Base-by-base conservation (phyloP, 1,139 yeast species). In the Lodderomyces beijingensis region DNA sequence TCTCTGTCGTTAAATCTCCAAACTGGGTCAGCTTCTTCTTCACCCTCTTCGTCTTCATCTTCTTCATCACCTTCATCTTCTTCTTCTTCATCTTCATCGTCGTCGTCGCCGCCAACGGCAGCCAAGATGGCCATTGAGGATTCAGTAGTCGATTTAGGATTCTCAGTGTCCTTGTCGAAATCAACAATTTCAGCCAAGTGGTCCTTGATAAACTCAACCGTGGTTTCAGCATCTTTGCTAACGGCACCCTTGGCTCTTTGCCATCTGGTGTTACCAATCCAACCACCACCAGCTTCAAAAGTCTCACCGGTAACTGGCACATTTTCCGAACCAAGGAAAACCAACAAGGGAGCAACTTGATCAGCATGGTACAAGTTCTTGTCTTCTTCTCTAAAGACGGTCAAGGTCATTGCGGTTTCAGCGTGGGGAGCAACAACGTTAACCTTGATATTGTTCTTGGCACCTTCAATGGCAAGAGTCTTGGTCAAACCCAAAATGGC, bases 381-480 rank as follows among this genome's bases (percentile, higher is more conserved):
- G 59, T 89, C 97, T 35, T 67, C 66, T 40, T 81, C 83, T 35
- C 79, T 74, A 65, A 89, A 86, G 34, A 91, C 77, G 7, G 95
- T 82, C 54, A 77, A 74, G 21, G 97, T 91, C 98, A 91, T 91
- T 42, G 94, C 91, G 32, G 98, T 89, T 55, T 89, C 96, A 28
- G 97, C 97, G 57, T 89, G 96, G 39, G 98, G 98, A 30, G 97
- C 97, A 57, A 88, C 82, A 31, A 79, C 73, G 56, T 89, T 86
- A 39, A 79, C 91, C 53, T 71, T 70, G 49, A 91, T 86, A 54
- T 82, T 79, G 53, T 67, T 56, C 61, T 76, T 87, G 40, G 79
- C 77, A 50, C 98, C 98, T 65, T 91, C 98, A 45, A 84, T 70
- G 16, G 97, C 96, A 43, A 87, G 59, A 27, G 96, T 84, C 58